Evolutionary conservation across 139 green algal species (phyloP), one percentile per base, ranked within the genome.

Genomic region (Ettlia oleoabundans): DNA sequence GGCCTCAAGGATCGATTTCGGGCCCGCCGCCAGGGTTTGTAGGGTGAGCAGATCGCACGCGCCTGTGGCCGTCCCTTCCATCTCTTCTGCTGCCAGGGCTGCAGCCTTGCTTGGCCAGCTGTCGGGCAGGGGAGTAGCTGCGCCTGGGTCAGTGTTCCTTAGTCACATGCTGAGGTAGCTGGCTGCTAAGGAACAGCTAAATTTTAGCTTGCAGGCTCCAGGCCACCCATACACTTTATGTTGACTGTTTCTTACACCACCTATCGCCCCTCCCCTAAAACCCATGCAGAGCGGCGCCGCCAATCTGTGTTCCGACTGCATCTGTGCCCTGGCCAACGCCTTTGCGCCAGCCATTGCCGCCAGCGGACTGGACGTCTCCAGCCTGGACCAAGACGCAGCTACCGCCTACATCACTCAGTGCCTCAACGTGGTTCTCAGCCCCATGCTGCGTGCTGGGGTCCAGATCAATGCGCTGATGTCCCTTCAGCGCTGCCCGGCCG

Each of bases 261-360:
- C 22, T 26, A n/a, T n/a, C 9, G 42, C 32, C 1, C 5, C 41
- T 7, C n/a, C 19, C 26, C 6, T 61, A 4, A 41, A 76, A n/a
- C 61, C 22, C 28, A 62, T 26, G 26, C 41, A 26, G n/a, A 0
- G 69, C 47, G 42, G 47, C n/a, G 9, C 26, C 40, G 8, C 43
- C 41, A 61, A 76, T 22, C n/a, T 76, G 5, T 76, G 69, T 30
- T 24, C 24, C n/a, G 41, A n/a, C n/a, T 76, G 69, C 69, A 42
- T 76, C n/a, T 76, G 69, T 42, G 40, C 42, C 28, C 43, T 76
- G 5, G 40, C 22, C 2, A 10, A 76, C 22, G 19, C 42, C n/a
- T 40, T 76, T 33, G 47, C 69, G 2, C 69, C 69, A 1, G 66
- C 66, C 4, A 19, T 73, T 19, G 22, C 24, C 21, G 65, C 65